Base-by-base conservation (phyloP, 2,329 filamentous ascomycete genomes). In the Zasmidium angulare region DNA sequence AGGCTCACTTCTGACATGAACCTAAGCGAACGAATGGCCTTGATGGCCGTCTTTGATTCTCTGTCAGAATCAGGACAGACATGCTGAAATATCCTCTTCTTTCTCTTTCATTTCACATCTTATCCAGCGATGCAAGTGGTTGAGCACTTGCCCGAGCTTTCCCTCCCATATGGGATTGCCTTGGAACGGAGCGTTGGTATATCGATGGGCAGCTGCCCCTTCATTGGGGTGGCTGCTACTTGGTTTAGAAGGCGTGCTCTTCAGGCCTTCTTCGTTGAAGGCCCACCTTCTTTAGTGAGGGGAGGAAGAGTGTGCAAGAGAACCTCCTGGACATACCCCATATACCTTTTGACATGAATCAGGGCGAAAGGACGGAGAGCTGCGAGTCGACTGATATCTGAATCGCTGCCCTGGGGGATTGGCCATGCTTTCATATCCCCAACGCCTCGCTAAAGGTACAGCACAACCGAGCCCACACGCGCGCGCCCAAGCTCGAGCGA, bases 181-280 rank as follows among this genome's bases (percentile, higher is more conserved):
- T 62, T 73, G 75, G 76, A 79, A 79, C 77, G 76, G 77, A 78
- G 76, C 76, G 77, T 76, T 78, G 77, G 76, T 65, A 78, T 64
- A 78, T 63, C 62, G 64, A 74, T 51, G 20, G 40, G 36, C 11
- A 11, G 51, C 59, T 58, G 26, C 21, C 47, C 24, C 24, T 36
- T 46, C 51, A n/a, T 36, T 46, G 48, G 6, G 21, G 22, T 50
- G 26, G 26, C 6, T 46, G 48, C 43, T 48, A 48, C 63, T 63
- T 69, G 68, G 71, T 69, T 72, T 63, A 69, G 72, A 75, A 75
- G 71, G 72, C 72, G 63, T 67, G 69, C 63, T 63, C 60, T 64
- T 65, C 66, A 65, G 55, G 53, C 31, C 51, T 59, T 19, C 46
- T 50, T 58, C 11, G 26, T 55, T 46, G 52, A 23, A 21, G 29